These are phyloP conservation scores for Phytopythium boreale DNA, from an alignment of 352 stramenopile species.

Conservation along the genomic window DNA sequence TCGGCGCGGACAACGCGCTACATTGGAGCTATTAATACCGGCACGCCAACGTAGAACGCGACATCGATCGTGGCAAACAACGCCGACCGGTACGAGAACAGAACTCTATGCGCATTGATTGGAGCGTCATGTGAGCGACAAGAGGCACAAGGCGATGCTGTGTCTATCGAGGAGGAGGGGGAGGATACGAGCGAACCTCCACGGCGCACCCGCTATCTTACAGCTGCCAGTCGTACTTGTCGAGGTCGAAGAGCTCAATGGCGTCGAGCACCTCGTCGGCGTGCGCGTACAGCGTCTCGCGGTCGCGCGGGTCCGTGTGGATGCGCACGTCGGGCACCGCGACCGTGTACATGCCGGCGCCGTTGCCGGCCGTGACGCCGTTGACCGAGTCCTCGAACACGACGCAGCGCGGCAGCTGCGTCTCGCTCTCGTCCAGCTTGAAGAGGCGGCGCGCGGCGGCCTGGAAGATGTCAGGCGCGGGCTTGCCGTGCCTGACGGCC, in stretches of 20 bases:
- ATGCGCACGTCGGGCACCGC: conserved; percentile 70
- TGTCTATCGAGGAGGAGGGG: neutral
- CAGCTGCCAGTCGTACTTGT: conserved; percentile 52
- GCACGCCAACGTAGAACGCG: neutral
- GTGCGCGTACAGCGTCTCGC: conserved; percentile 41
- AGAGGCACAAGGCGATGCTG: neutral
- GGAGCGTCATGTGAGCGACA: neutral
- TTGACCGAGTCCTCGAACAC: conserved; percentile 80
- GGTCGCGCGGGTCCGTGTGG: conserved; percentile 43
- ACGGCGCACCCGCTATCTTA: conserved; percentile 7
- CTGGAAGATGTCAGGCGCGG: conserved; percentile 80
- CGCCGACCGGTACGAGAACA: no score
- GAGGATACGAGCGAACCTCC: neutral
- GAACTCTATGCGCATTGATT: neutral
- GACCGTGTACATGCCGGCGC: conserved; percentile 66
- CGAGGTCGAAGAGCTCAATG: conserved; percentile 53
- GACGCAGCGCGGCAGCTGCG: conserved; percentile 42
- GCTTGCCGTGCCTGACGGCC: conserved; percentile 64
- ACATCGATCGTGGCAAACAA: no score
- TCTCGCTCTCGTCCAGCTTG: conserved; percentile 27
- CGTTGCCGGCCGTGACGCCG: conserved; percentile 59
- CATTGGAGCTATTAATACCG: neutral
- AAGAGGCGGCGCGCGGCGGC: conserved; percentile 56
- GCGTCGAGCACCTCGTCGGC: conserved; percentile 65
- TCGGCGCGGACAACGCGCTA: neutral